These are phyloP conservation scores for Boeremia exigua DNA, from an alignment of 2,329 filamentous ascomycete species.

Conservation along the genomic window DNA sequence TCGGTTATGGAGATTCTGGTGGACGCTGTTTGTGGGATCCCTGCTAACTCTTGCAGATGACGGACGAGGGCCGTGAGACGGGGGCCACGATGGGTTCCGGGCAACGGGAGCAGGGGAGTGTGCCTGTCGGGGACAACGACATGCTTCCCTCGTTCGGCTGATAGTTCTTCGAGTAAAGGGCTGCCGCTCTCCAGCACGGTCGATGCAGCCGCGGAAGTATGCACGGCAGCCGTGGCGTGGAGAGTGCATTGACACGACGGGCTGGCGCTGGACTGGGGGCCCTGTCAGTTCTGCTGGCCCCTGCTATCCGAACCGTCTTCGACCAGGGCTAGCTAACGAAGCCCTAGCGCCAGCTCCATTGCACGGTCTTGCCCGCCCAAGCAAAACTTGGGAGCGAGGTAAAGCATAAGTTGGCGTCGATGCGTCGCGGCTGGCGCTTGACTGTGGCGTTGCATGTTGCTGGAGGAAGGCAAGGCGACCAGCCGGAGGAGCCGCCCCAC, in stretches of 20 bases:
- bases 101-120: slow-evolving; percentile 45
- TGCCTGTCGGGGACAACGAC: slow-evolving; percentile 41
- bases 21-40: slow-evolving; percentile 45
- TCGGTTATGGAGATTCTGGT: slow-evolving; percentile 42
- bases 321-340: slow-evolving; percentile 31
- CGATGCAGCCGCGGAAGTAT: slow-evolving; percentile 46
- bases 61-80: slow-evolving; percentile 48
- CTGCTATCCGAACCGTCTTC: slow-evolving; percentile 39
- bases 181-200: slow-evolving; percentile 39
- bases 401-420: slow-evolving; percentile 28
- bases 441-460: slow-evolving; percentile 16
- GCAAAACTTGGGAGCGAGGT: slow-evolving; percentile 30
- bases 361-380: slow-evolving; percentile 34
- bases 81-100: slow-evolving; percentile 45
- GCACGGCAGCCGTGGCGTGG: slow-evolving; percentile 37
- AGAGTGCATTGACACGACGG: slow-evolving; percentile 32
- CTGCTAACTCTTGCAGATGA: slow-evolving; percentile 46
- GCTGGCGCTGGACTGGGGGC: slow-evolving; percentile 30
- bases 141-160: slow-evolving; percentile 50
- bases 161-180: slow-evolving; percentile 47
- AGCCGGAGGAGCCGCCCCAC: slow-evolving; percentile 2
- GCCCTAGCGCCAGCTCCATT: slow-evolving; percentile 28
- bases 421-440: slow-evolving; percentile 24
- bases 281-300: slow-evolving; percentile 30
- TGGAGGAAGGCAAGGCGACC: slow-evolving; percentile 16